These are phyloP conservation scores for Boletus pseudo-olivaceus DNA, from an alignment of 768 basidiomycete genomes.

Conservation along the genomic window DNA sequence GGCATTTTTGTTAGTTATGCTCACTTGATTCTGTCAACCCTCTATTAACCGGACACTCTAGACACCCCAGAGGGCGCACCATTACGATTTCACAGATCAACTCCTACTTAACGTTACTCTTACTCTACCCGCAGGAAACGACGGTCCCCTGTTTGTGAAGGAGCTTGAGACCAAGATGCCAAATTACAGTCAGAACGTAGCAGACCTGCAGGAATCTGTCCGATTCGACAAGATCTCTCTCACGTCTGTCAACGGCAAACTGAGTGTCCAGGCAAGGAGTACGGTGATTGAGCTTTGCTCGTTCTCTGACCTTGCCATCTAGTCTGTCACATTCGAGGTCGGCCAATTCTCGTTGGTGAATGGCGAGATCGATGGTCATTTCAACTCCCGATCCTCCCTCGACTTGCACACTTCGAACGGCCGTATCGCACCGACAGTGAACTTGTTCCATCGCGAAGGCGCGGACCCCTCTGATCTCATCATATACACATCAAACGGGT, in stretches of 20 bases:
- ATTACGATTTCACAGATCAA: constrained; percentile 3
- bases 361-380: constrained; percentile 43
- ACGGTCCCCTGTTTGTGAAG: constrained; percentile 34
- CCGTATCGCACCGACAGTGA: constrained; percentile 37
- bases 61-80: constrained; percentile 27
- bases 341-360: constrained; percentile 39
- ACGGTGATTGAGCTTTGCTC: neutral
- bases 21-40: neutral
- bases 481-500: constrained; percentile 44
- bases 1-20: constrained; percentile 33
- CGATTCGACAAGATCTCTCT: constrained; percentile 38
- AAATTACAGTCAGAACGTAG: constrained; percentile 38
- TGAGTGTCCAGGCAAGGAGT: constrained; percentile 34
- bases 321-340: constrained; percentile 34
- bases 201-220: constrained; percentile 32
- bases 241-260: constrained; percentile 32
- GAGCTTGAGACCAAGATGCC: constrained; percentile 41
- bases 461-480: constrained; percentile 26
- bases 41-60: constrained; percentile 9
- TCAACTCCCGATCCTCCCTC: constrained; percentile 36
- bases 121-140: constrained; percentile 33
- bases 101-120: constrained; percentile 37
- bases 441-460: constrained; percentile 30
- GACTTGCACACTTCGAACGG: constrained; percentile 38
- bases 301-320: neutral